Evolutionary conservation across 306 rosid species (phyloP).

Genomic region (Fragaria iinumae): DNA sequence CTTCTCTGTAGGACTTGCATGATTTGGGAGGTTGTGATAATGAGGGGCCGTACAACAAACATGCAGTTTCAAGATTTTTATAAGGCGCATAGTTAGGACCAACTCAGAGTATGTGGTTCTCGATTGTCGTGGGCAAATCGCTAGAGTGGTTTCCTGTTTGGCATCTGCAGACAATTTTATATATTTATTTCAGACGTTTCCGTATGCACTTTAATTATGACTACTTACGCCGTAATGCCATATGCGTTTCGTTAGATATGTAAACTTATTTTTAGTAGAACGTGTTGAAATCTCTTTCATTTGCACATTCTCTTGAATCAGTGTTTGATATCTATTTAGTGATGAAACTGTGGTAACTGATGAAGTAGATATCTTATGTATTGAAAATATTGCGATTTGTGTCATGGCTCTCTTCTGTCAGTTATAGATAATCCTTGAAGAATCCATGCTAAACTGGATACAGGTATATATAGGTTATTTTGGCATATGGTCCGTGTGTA

Average conservation of each 20-base stretch:
- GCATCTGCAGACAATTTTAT: slow-evolving; percentile 29
- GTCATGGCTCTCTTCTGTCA: neutral
- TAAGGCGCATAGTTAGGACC: slow-evolving; percentile 52
- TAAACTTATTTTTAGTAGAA: neutral
- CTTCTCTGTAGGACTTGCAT: slow-evolving; percentile 78
- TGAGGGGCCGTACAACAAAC: slow-evolving; percentile 51
- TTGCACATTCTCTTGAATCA: slow-evolving; percentile 3
- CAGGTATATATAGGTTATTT: neutral
- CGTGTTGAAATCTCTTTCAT: slow-evolving; percentile 2
- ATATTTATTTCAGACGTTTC: slow-evolving; percentile 28
- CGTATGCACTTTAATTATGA: slow-evolving; percentile 1
- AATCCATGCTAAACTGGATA: neutral
- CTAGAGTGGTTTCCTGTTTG: slow-evolving; percentile 43
- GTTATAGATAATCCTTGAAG: neutral
- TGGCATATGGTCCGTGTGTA: neutral
- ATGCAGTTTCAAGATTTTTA: slow-evolving; percentile 44
- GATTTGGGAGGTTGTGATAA: slow-evolving; percentile 48
- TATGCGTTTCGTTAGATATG: slow-evolving; percentile 8
- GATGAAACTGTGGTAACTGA: slow-evolving; percentile 16
- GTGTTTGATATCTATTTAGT: neutral
- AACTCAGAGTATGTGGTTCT: slow-evolving; percentile 29
- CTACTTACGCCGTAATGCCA: neutral
- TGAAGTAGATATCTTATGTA: neutral
- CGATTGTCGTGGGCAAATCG: slow-evolving; percentile 20
- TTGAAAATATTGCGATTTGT: neutral